Evolutionary conservation across 2,329 filamentous ascomycete genomes (phyloP).

Genomic region (Colletotrichum godetiae): DNA sequence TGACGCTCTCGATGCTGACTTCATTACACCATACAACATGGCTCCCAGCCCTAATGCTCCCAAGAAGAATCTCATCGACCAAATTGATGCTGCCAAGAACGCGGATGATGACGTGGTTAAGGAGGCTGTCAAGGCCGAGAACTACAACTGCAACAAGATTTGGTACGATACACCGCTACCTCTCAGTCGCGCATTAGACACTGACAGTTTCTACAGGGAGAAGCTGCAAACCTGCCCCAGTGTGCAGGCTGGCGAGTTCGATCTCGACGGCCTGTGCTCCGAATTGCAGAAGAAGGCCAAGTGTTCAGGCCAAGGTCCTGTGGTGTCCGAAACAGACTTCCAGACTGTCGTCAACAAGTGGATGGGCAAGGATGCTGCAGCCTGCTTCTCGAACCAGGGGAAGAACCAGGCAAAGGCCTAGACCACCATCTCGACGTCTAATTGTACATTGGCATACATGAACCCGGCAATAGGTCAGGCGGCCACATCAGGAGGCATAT

Average conservation of each 20-base stretch:
- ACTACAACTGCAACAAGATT: constrained; percentile 89
- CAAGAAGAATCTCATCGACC: constrained; percentile 79
- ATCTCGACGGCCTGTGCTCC: constrained; percentile 91
- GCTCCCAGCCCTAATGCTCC: constrained; percentile 56
- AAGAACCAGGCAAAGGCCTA: constrained; percentile 44
- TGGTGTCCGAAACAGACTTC: constrained; percentile 90
- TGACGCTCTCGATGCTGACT: constrained; percentile 85
- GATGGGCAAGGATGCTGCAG: constrained; percentile 57
- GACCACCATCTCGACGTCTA: not conserved
- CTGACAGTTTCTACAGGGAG: constrained; percentile 75
- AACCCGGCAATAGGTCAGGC: constrained; percentile 12
- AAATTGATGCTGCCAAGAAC: constrained; percentile 82
- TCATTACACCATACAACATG: constrained; percentile 84
- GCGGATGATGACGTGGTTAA: constrained; percentile 72
- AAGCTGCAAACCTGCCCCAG: constrained; percentile 87
- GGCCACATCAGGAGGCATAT: constrained; percentile 28
- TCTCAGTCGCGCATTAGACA: constrained; percentile 13
- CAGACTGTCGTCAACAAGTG: constrained; percentile 79
- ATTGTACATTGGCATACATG: constrained; percentile 30
- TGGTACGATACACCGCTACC: constrained; percentile 72
- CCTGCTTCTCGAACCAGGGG: constrained; percentile 44
- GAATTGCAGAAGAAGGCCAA: constrained; percentile 96
- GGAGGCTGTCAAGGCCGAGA: constrained; percentile 50
- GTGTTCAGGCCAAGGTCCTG: constrained; percentile 90
- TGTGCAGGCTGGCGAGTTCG: constrained; percentile 90